Percentiles rank a stretch among this genome's conserved stretches.
Evolutionary conservation across 1,139 yeast species (phyloP).

Genomic region (Hansenula sp.): DNA sequence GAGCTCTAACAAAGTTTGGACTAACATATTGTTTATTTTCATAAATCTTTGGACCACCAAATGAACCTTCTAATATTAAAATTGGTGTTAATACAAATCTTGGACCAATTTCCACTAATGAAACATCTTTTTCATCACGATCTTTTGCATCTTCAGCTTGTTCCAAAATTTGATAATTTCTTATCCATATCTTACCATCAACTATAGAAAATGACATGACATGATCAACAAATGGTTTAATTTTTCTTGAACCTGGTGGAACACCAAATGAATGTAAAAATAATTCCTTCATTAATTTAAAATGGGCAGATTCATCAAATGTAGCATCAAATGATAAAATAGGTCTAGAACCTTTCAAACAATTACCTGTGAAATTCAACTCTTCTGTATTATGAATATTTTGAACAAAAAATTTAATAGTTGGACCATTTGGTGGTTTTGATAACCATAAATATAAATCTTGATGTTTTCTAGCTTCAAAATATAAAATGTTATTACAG

Average conservation of each 20-base stretch:
- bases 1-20: constrained; percentile 94
- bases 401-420: constrained; percentile 88
- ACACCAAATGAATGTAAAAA: constrained; percentile 89
- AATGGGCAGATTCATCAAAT: constrained; percentile 67
- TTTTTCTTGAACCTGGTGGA: constrained; percentile 91
- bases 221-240: constrained; percentile 93
- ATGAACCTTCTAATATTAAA: constrained; percentile 91
- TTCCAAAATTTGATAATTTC: constrained; percentile 91
- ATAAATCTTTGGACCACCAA: constrained; percentile 96
- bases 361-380: constrained; percentile 92
- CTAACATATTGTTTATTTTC: constrained; percentile 96
- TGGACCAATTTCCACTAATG: constrained; percentile 94
- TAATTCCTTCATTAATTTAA: constrained; percentile 76
- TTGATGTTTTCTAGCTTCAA: constrained; percentile 95
- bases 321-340: constrained; percentile 79
- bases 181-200: constrained; percentile 92
- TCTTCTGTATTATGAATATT: constrained; percentile 96
- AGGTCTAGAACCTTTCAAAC: constrained; percentile 96
- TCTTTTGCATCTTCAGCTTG: constrained; percentile 43
- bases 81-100: constrained; percentile 91
- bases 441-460: constrained; percentile 94
- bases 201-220: constrained; percentile 90
- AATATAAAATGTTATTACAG: constrained; percentile 91
- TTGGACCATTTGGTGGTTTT: constrained; percentile 98
- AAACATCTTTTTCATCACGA: constrained; percentile 55